Evolutionary conservation across 352 stramenopile genomes (phyloP), one percentile per base, ranked within the genome.

Genomic region (Peronospora destructor): DNA sequence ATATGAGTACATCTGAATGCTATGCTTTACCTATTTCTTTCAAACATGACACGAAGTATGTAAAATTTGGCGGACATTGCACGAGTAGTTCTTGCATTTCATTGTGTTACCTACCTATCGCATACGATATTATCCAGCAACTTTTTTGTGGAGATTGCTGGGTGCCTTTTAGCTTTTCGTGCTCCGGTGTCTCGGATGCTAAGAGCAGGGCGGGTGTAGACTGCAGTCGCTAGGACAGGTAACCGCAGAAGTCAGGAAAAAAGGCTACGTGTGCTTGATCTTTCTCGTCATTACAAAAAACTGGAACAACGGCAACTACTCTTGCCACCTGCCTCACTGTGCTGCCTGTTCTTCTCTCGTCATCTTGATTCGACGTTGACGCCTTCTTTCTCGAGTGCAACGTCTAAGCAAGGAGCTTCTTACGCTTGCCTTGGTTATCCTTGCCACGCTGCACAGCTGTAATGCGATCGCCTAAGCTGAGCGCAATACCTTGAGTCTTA

Each of bases 401-500:
- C 46, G 39, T 64, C 64, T 91, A 87, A 45, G 69, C 67, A 38
- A 85, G 53, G 16, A 85, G 56, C 59, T 90, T 86, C 71, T 91
- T 91, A 35, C 75, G 71, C 74, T 94, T 91, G 66, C 64, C 73
- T 59, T 87, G 79, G 38, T 94, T 80, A 39, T 92, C 81, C 39
- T 87, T 84, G 49, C 77, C 67, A 32, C 91, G 78, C 73, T 99
- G 96, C 43, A 98, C 92, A 42, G 89, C 91, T 45, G 96, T 99
- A 63, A 99, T 98, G 30, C 96, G 87, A 65, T 99, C 96, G 45
- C 97, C 97, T 45, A 99, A 72, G 61, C 94, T 98, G 44, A 99
- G 76, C 17, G 97, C 97, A 68, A 99, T 99, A 45, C 97, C 97
- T 70, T 99, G 97, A 45, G 97, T 99, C 82, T 99, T 99, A 62